These are phyloP conservation scores for Calvatia gigantea DNA, from an alignment of 768 basidiomycete genomes.

Conservation along the genomic window DNA sequence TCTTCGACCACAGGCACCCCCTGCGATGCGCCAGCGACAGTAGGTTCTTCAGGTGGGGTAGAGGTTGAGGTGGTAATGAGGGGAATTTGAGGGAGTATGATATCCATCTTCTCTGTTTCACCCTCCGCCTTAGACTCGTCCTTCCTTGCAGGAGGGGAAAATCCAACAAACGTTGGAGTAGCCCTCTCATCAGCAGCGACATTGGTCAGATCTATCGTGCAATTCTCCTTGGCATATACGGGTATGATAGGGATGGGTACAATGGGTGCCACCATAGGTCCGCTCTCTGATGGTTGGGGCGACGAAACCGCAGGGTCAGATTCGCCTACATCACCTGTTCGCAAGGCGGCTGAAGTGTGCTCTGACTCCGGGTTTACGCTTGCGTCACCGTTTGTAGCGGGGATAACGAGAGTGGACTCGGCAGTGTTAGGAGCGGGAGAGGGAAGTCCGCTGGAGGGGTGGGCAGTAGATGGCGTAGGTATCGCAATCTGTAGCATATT, in stretches of 20 bases:
- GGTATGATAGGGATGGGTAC: slow-evolving; percentile 37
- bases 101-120: slow-evolving; percentile 3
- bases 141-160: background rate
- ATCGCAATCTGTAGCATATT: slow-evolving; percentile 22
- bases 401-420: slow-evolving; percentile 9
- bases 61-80: background rate
- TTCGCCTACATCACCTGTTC: background rate
- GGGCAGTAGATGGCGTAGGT: slow-evolving; percentile 25
- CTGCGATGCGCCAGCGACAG: background rate
- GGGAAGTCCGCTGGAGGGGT: slow-evolving; percentile 13
- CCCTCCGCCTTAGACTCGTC: background rate
- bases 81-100: background rate
- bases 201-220: slow-evolving; percentile 19
- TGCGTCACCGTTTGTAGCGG: background rate
- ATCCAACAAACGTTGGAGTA: slow-evolving; percentile 2
- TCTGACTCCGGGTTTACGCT: background rate
- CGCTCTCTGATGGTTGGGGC: background rate
- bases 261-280: slow-evolving; percentile 22
- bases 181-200: slow-evolving; percentile 5
- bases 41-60: slow-evolving; percentile 7
- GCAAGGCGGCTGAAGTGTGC: background rate
- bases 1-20: background rate
- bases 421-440: slow-evolving; percentile 15
- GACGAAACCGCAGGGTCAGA: background rate
- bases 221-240: slow-evolving; percentile 37